These are phyloP conservation scores for Pleurotus tuoliensis DNA, from an alignment of 768 basidiomycete genomes.

Conservation along the genomic window DNA sequence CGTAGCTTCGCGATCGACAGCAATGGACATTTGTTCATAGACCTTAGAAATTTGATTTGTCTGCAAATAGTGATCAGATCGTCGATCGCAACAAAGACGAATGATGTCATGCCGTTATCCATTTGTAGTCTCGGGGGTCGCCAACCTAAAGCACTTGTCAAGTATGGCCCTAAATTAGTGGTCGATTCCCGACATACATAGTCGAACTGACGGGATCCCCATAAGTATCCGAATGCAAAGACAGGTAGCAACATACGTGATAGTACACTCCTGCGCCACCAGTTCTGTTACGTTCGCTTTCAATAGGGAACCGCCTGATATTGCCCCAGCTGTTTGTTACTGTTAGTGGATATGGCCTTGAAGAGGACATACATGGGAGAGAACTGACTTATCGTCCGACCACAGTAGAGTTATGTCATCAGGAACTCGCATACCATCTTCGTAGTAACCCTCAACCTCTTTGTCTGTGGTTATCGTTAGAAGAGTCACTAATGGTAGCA, in stretches of 20 bases:
- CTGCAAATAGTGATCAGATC: constrained; percentile 21
- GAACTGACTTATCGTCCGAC: constrained; percentile 65
- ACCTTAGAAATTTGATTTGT: constrained; percentile 54
- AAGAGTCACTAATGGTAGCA: not conserved
- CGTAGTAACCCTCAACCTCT: constrained; percentile 67
- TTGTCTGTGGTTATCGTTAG: constrained; percentile 27
- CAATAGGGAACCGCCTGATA: constrained; percentile 55
- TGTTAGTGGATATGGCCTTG: constrained; percentile 14
- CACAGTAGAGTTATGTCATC: constrained; percentile 66
- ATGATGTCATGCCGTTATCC: constrained; percentile 48
- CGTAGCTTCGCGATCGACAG: constrained; percentile 53
- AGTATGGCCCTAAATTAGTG: not conserved
- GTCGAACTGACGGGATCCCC: constrained; percentile 32
- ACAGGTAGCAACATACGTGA: constrained; percentile 35
- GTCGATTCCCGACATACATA: constrained; percentile 27
- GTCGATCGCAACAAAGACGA: not conserved
- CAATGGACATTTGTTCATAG: constrained; percentile 68
- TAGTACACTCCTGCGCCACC: constrained; percentile 74
- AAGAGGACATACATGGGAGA: not conserved
- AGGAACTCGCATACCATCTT: constrained; percentile 55
- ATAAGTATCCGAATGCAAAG: constrained; percentile 5
- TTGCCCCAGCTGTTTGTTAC: constrained; percentile 51
- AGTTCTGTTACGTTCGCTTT: constrained; percentile 51
- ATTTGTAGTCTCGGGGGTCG: constrained; percentile 64
- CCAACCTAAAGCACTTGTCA: constrained; percentile 44